Percentiles rank a stretch among this genome's conserved stretches.
These are phyloP conservation scores for Malassezia caprae DNA, from an alignment of 1,284 basidiomycete species.

Conservation along the genomic window DNA sequence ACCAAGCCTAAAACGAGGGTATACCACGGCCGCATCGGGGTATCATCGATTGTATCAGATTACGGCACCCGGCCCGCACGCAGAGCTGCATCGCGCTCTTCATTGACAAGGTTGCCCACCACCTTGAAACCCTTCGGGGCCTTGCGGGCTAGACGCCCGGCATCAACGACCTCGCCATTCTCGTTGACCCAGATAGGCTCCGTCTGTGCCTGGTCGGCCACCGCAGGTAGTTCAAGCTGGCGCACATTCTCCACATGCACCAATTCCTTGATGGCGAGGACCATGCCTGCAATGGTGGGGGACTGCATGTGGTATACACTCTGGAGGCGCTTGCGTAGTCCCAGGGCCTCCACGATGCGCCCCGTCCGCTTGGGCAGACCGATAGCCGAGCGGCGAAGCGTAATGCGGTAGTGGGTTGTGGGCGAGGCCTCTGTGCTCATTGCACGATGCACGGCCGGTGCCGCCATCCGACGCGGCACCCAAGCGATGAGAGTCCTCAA, in stretches of 20 bases:
- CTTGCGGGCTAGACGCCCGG: conserved; percentile 35
- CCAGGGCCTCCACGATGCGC: conserved; percentile 64
- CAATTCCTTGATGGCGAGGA: conserved; percentile 71
- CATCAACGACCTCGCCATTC: conserved; percentile 41
- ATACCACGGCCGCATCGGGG: neutral
- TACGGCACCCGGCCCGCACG: neutral
- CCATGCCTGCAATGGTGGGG: conserved; percentile 67
- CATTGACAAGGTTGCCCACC: conserved; percentile 41
- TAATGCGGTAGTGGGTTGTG: conserved; percentile 70
- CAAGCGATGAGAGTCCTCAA: neutral
- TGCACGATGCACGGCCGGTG: neutral
- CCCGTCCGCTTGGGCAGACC: conserved; percentile 63
- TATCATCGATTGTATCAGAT: neutral
- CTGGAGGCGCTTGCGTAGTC: conserved; percentile 66
- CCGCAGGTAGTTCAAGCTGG: conserved; percentile 12
- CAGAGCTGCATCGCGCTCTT: conserved; percentile 24
- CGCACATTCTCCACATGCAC: conserved; percentile 71
- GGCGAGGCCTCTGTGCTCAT: neutral
- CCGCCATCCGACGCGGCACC: neutral
- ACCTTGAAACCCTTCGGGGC: conserved; percentile 43
- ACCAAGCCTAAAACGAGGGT: neutral
- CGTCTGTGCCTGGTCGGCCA: conserved; percentile 12
- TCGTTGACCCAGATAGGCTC: conserved; percentile 42
- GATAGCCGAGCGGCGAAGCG: conserved; percentile 69
- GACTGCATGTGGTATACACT: conserved; percentile 67